phyloP scores from a whole-genome alignment of 805 yeast species.

The Kazachstania kunashirensis region DNA sequence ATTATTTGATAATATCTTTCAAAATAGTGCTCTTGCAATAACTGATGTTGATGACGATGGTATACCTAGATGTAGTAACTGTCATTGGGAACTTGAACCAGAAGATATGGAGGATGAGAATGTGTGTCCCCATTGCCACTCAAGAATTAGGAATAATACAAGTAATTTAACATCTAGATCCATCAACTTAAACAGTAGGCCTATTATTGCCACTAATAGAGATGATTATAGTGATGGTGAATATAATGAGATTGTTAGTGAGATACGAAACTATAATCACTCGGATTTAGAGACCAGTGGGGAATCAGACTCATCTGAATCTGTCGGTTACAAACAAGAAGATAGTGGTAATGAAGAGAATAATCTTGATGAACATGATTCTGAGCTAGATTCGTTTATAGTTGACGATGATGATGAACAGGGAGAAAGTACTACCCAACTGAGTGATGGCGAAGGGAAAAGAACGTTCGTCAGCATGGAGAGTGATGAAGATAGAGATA shows the following conservation, averaged over 20 bases:
- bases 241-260: slow-evolving; percentile 8
- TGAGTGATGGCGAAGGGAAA: neutral
- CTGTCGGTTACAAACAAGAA: slow-evolving; percentile 3
- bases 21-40: slow-evolving; percentile 40
- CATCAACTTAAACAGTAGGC: neutral
- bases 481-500: slow-evolving; percentile 10
- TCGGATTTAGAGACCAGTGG: slow-evolving; percentile 7
- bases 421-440: neutral
- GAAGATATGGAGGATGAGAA: slow-evolving; percentile 34
- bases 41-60: slow-evolving; percentile 61
- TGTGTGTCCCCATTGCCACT: slow-evolving; percentile 60
- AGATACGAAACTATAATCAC: slow-evolving; percentile 6
- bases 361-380: slow-evolving; percentile 10
- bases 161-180: neutral
- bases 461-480: slow-evolving; percentile 1
- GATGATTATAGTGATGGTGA: slow-evolving; percentile 25
- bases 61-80: slow-evolving; percentile 61
- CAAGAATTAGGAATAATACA: slow-evolving; percentile 34
- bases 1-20: slow-evolving; percentile 43
- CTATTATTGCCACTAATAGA: neutral
- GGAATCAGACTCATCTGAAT: slow-evolving; percentile 3
- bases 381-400: slow-evolving; percentile 15
- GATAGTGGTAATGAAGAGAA: slow-evolving; percentile 10
- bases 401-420: slow-evolving; percentile 11
- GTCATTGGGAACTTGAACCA: slow-evolving; percentile 63